phyloP scores from a whole-genome alignment of 2,329 filamentous ascomycete species.

The Arthrobotrys megalospora region DNA sequence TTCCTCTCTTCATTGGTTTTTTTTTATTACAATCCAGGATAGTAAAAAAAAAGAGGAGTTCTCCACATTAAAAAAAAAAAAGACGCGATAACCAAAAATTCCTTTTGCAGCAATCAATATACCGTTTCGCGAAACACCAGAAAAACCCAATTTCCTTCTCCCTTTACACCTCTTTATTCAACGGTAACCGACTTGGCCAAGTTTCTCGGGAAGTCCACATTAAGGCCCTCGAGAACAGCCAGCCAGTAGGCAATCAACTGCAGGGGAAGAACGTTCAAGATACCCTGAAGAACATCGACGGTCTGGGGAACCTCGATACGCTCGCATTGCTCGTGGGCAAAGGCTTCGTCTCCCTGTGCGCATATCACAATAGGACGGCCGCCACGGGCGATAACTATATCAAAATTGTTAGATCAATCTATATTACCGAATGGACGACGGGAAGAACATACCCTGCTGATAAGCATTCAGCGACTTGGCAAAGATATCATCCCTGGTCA shows the following conservation, averaged over 20 bases:
- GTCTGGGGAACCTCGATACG: slow-evolving; percentile 98
- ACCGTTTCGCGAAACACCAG: slow-evolving; percentile 24
- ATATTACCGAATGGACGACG: background rate
- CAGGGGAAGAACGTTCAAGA: slow-evolving; percentile 96
- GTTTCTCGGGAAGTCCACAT: slow-evolving; percentile 99
- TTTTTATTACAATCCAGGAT: slow-evolving; percentile 25
- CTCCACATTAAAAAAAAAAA: slow-evolving; percentile 3
- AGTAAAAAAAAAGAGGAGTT: slow-evolving; percentile 10
- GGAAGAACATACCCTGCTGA: slow-evolving; percentile 81
- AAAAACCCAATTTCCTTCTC: slow-evolving; percentile 18
- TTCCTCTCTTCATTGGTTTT: background rate
- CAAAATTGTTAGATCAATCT: slow-evolving; percentile 64
- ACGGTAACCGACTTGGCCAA: slow-evolving; percentile 99
- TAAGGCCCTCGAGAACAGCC: slow-evolving; percentile 92
- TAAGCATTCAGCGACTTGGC: slow-evolving; percentile 99
- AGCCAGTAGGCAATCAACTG: slow-evolving; percentile 99
- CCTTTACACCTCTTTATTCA: slow-evolving; percentile 76
- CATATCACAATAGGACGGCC: slow-evolving; percentile 99
- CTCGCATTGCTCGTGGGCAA: slow-evolving; percentile 87
- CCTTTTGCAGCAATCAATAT: slow-evolving; percentile 21
- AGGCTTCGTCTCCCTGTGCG: slow-evolving; percentile 90
- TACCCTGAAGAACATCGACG: slow-evolving; percentile 93
- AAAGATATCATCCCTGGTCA: slow-evolving; percentile 96
- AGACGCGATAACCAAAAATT: slow-evolving; percentile 15
- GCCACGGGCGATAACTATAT: slow-evolving; percentile 87